Base-by-base conservation (phyloP, 495 filamentous ascomycete genomes). In the Penicillium argentinense region DNA sequence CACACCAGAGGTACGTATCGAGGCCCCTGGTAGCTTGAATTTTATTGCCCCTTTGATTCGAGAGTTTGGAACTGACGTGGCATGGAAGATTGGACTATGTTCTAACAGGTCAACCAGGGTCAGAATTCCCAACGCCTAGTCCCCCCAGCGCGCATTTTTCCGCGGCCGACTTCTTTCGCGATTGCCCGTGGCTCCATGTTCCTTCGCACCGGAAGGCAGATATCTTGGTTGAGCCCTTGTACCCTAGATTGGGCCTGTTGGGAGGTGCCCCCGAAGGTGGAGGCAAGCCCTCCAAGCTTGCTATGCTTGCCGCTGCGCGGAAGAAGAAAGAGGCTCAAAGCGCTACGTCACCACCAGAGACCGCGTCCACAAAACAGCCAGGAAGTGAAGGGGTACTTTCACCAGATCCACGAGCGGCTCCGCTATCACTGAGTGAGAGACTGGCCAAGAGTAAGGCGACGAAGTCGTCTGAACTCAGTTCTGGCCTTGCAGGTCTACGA, bases 121-220 rank as follows among this genome's bases (percentile, higher is more conserved):
- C 66, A 49, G 59, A 46, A 23, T 72, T 59, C 47, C 69, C 70
- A 47, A 49, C 57, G 39, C 54, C 61, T 26, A 30, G 18, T 46
- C 45, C 48, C 36, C 47, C 42, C 39, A 42, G 43, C 4, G 56
- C 61, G 11, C 69, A 67, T 27, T 68, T 73, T 47, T 70, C 72
- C 18, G 68, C 73, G 9, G 63, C 69, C 16, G 75, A 80, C 19
- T 88, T 92, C 72, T 98, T 96, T 60, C 74, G 71, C 45, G 93
- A 95, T 57, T 82, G 82, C 49, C 89, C 92, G 0, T 98, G 93
- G 93, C 76, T 89, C 17, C 82, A 86, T 47, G 73, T 95, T 23
- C 89, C 91, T 17, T 54, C 63, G 17, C 67, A 89, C 39, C 83
- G 88, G 17, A 80, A 80, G 47, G 80, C 84, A 27, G 68, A 79